Evolutionary conservation across 2,329 filamentous ascomycete species (phyloP), one percentile per base, ranked within the genome.

Genomic region (Chaetothyriales sp.): DNA sequence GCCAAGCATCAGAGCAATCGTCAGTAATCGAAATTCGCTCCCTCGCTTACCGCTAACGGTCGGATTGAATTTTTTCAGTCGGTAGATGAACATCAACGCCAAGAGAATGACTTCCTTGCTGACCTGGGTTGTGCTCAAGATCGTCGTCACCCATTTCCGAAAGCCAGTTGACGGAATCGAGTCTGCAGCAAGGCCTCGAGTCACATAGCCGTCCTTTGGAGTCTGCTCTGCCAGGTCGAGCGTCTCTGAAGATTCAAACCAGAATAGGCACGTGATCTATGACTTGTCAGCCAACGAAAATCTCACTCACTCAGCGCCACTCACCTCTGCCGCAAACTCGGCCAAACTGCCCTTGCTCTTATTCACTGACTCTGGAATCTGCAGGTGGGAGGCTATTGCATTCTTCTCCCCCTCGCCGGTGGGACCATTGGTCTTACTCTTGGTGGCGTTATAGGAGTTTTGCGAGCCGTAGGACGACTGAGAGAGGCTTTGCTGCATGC

Each of bases 1-100:
- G 56, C 89, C 90, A 54, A 98, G 75, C 92, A 98, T 98, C 59
- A 98, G 72, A 20, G 92, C 92, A 47, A 97, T 89, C 0, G 92
- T 97, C 63, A 97, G 75, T 20, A 98, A 73, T 18, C 92, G 77
- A 64, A 92, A 97, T 66, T 97, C 92, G 66, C 92, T 98, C 4
- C 92, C 92, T 19, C 83, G 83, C 62, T 90, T 90, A 43, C 92
- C 92, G 64, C 89, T 88, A 18, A 97, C 90, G 2, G 77, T 81
- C 0, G 89, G 86, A 61, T 95, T 97, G 57, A 85, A 83, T 66
- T 84, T 86, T 73, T 97, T 97, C 57, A 98, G 70, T 46, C 90
- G 79, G 69, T 95, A 94, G 58, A 98, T 86, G 71, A 97, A 97
- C 37, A 97, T 72, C 45, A 98, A 71, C 0, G 90, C 90, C 47